Conservation (phyloP, 768 basidiomycete species). For the Boletus reticulatus region DNA sequence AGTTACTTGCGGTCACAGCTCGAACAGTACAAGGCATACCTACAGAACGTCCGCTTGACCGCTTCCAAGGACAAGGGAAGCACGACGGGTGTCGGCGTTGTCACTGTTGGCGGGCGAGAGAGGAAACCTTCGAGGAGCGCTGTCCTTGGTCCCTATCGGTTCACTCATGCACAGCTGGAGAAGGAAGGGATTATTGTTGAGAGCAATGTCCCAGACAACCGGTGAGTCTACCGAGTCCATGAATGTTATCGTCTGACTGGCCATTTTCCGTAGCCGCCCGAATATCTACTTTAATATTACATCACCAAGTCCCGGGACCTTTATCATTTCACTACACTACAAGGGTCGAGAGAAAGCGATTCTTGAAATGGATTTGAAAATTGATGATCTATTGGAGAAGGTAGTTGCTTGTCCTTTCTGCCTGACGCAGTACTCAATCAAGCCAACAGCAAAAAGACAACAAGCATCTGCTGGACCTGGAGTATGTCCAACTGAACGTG, state of each 20-base stretch:
- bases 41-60: constrained; percentile 93
- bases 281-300: constrained; percentile 99
- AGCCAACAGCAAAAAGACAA: constrained; percentile 92
- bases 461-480: constrained; percentile 92
- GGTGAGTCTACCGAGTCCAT: constrained; percentile 46
- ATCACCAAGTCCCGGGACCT: constrained; percentile 96
- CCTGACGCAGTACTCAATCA: constrained; percentile 14
- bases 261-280: constrained; percentile 60
- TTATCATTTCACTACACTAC: constrained; percentile 98
- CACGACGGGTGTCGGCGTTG: constrained; percentile 88
- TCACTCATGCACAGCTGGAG: constrained; percentile 97
- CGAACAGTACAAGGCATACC: constrained; percentile 99
- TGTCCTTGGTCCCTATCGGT: constrained; percentile 92
- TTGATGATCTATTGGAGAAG: constrained; percentile 97
- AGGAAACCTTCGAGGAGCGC: constrained; percentile 86
- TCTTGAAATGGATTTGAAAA: constrained; percentile 99
- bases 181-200: constrained; percentile 99
- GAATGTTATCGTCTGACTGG: background rate
- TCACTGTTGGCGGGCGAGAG: constrained; percentile 96
- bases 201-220: constrained; percentile 97
- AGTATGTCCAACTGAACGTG: constrained; percentile 97
- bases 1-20: constrained; percentile 94
- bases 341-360: constrained; percentile 99
- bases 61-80: constrained; percentile 86
- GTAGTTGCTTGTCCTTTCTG: constrained; percentile 39